Conservation (phyloP, 345 rosid genomes). For the Capsella bursapastoris region DNA sequence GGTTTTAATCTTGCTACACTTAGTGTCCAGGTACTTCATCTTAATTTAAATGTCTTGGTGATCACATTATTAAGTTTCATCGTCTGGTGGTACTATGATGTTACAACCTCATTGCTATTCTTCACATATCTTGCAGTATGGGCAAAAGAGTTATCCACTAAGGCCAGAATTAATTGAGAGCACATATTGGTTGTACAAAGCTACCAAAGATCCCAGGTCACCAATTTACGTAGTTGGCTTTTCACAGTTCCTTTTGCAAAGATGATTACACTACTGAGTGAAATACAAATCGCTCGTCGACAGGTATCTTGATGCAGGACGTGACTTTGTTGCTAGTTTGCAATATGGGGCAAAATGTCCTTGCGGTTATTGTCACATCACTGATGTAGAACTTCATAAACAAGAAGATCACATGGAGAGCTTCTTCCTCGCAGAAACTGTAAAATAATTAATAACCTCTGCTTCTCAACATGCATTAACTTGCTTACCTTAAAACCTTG, state of each 20-base stretch:
- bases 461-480: constrained; percentile 19
- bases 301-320: constrained; percentile 93
- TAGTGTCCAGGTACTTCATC: constrained; percentile 47
- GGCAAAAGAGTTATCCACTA: constrained; percentile 94
- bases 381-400: constrained; percentile 88
- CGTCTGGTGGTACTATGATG: not conserved
- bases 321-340: constrained; percentile 95
- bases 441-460: constrained; percentile 28
- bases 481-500: constrained; percentile 7
- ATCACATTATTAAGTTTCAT: not conserved
- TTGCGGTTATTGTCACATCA: constrained; percentile 95
- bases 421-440: constrained; percentile 99
- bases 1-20: constrained; percentile 94
- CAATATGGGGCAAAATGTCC: constrained; percentile 95
- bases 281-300: not conserved
- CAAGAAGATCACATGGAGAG: constrained; percentile 98
- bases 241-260: not conserved
- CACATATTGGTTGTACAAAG: constrained; percentile 98
- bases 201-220: constrained; percentile 92
- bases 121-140: constrained; percentile 62
- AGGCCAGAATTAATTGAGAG: constrained; percentile 98
- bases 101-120: constrained; percentile 26
- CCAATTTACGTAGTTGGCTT: constrained; percentile 1
- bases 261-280: constrained; percentile 15
- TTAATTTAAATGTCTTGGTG: not conserved